Conservation (phyloP, 1,284 basidiomycete species). For the Cryptococcus hybrid region DNA sequence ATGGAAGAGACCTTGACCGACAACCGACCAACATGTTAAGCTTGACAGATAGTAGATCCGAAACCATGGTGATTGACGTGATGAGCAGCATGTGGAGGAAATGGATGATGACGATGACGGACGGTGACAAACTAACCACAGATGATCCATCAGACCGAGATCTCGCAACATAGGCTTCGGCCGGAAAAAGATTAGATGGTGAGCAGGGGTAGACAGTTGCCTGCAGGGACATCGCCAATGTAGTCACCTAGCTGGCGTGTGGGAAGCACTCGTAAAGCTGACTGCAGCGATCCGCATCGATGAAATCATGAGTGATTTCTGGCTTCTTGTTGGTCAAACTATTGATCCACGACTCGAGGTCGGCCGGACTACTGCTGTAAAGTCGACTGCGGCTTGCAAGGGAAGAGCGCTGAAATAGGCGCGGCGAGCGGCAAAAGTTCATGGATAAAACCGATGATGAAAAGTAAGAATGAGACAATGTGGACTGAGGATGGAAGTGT, state of each 20-base stretch:
- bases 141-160: conserved; percentile 62
- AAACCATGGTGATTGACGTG: too few relatives aligned
- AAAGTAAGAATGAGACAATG: not conserved
- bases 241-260: conserved; percentile 57
- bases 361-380: not conserved
- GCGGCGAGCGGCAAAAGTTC: not conserved
- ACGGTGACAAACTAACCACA: conserved; percentile 55
- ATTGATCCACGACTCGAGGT: not conserved
- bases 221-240: conserved; percentile 24
- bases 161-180: conserved; percentile 60
- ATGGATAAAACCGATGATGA: not conserved
- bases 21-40: too few relatives aligned
- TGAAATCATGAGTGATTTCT: conserved; percentile 1
- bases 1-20: too few relatives aligned
- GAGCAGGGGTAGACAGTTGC: conserved; percentile 60
- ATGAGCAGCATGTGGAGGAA: too few relatives aligned
- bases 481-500: not conserved
- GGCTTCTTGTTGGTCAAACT: not conserved
- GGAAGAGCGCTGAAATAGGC: not conserved
- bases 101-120: too few relatives aligned
- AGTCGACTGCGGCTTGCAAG: not conserved
- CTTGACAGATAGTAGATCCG: too few relatives aligned
- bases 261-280: conserved; percentile 57
- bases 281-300: conserved; percentile 9
- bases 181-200: conserved; percentile 74